Conservation (phyloP, 306 rosid species). For the Quercus aquifolioides region DNA sequence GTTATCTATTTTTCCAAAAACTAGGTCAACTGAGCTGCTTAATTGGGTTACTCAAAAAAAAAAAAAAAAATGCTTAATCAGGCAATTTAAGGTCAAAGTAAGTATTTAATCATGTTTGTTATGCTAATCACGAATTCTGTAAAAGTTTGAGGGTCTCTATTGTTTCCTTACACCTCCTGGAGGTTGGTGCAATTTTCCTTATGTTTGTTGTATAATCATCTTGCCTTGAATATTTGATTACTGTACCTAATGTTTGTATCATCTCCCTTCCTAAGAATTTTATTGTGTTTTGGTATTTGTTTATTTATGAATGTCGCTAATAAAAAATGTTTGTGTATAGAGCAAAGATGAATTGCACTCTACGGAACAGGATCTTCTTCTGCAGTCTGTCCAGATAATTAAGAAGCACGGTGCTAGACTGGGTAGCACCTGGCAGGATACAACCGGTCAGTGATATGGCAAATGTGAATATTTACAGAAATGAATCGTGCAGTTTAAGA, state of each 20-base stretch:
- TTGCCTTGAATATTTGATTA: not conserved
- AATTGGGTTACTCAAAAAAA: too few species aligned
- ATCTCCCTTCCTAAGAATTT: slow-evolving; percentile 6
- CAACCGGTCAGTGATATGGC: slow-evolving; percentile 1
- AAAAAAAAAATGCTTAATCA: too few species aligned
- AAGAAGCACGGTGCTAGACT: slow-evolving; percentile 60
- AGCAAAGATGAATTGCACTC: slow-evolving; percentile 59
- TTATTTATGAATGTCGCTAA: not conserved
- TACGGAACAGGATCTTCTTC: slow-evolving; percentile 77
- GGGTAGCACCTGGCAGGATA: slow-evolving; percentile 41
- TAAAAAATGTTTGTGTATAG: slow-evolving; percentile 28
- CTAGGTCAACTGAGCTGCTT: too few species aligned
- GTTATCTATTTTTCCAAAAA: too few species aligned
- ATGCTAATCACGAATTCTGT: too few species aligned
- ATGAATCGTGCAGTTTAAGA: not conserved
- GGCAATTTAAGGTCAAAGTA: too few species aligned
- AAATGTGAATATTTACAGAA: not conserved
- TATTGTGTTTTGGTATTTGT: not conserved
- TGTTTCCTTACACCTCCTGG: too few species aligned
- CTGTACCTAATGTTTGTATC: not conserved
- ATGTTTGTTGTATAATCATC: not conserved
- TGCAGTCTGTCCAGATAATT: slow-evolving; percentile 59
- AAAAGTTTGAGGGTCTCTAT: too few species aligned
- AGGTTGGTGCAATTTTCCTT: not conserved
- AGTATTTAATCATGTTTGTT: too few species aligned